Conservation (phyloP, 2,329 filamentous ascomycete species). For the Colletotrichum sublineola region DNA sequence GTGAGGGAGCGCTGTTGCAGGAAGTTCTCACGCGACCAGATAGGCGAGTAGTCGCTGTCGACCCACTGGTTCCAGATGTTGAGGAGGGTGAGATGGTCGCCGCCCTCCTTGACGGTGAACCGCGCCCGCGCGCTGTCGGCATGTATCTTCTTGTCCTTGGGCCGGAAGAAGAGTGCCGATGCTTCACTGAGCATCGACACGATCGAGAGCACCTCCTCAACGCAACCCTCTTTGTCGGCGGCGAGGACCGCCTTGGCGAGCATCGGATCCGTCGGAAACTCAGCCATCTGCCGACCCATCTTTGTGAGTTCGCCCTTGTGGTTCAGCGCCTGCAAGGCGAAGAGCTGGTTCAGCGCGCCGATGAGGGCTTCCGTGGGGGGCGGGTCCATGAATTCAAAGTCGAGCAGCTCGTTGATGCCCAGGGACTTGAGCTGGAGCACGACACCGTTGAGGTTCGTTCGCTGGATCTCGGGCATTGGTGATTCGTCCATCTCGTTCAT, state of each 20-base stretch:
- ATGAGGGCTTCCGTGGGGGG: constrained; percentile 92
- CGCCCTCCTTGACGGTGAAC: constrained; percentile 91
- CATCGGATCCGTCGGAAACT: constrained; percentile 94
- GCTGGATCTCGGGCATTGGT: constrained; percentile 92
- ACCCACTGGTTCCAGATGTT: constrained; percentile 98
- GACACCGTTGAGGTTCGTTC: constrained; percentile 87
- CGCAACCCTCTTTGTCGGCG: constrained; percentile 90
- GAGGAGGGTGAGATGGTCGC: constrained; percentile 88
- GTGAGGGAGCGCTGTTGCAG: constrained; percentile 91
- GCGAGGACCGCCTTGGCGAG: constrained; percentile 90
- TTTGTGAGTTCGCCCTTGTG: constrained; percentile 91
- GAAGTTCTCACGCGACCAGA: constrained; percentile 95
- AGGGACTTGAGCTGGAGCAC: constrained; percentile 90
- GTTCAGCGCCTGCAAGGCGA: constrained; percentile 90
- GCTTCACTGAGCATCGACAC: constrained; percentile 95
- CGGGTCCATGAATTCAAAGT: constrained; percentile 97
- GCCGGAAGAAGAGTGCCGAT: constrained; percentile 90
- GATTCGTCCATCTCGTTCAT: constrained; percentile 95
- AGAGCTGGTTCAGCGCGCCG: constrained; percentile 88
- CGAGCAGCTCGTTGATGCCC: constrained; percentile 90
- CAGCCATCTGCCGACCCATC: constrained; percentile 92
- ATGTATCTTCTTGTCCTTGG: constrained; percentile 97
- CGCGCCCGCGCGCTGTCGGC: constrained; percentile 90
- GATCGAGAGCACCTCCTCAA: constrained; percentile 91
- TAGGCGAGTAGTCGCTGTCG: constrained; percentile 86